Evolutionary conservation across 129 eudicot genomes (phyloP), one percentile per base, ranked within the genome.

Genomic region (Mikania micrantha): DNA sequence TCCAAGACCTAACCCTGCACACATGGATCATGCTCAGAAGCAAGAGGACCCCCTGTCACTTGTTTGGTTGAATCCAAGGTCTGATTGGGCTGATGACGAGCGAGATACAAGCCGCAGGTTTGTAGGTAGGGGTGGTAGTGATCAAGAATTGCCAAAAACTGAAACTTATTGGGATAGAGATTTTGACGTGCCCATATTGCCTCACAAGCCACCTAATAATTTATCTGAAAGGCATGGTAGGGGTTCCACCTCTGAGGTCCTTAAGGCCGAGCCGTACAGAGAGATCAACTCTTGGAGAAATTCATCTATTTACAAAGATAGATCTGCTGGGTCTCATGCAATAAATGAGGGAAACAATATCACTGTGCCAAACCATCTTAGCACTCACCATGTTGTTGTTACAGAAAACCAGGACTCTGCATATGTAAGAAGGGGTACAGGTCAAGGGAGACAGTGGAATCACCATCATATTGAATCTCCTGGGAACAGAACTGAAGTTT

Each of bases 61-160:
- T 20, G 83, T 89, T 31, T 77, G 80, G 74, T 60, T 87, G 78
- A 89, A 82, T 65, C 93, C 99, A 1, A 94, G 99, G 85, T 89
- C 90, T 79, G 97, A 94, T 70, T 94, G 99, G 99, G 99, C 93
- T 49, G 97, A 94, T 83, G 99, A 94, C 60, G 99, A 94, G 88
- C 85, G 99, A 36, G 99, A 94, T 76, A 94, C 99, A 10, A 80
- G 99, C 40, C 84, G 67, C 45, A 81, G 80, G 27, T 73, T 83
- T 80, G 49, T 71, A 39, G 85, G 79, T 13, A 70, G 81, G 67
- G 75, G 76, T 27, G 50, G 25, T 24, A 85, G 87, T 72, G 97
- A 87, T 53, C 70, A 60, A 31, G 90, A 88, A 9, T 67, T 50
- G 53, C 78, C 84, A 2, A 86, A 77, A 71, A 78, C 38, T 67